phyloP scores from a whole-genome alignment of 163 green algal species.

The Coccomyxa subellipsoidea region DNA sequence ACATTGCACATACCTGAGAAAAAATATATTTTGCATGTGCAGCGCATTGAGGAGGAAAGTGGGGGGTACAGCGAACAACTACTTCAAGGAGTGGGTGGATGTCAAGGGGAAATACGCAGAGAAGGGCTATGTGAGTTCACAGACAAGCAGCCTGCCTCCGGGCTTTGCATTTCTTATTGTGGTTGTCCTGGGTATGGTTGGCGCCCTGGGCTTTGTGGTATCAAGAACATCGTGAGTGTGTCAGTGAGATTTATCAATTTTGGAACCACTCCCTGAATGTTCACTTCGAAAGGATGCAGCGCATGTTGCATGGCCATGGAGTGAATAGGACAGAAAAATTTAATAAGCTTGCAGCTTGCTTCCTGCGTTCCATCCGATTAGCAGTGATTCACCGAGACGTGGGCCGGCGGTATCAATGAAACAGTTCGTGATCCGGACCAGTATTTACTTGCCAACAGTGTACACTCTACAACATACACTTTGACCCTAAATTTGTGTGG shows the following conservation, averaged over 20 bases:
- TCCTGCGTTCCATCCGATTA: too few relatives aligned
- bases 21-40: neutral
- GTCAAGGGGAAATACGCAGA: conserved; percentile 57
- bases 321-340: too few relatives aligned
- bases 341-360: too few relatives aligned
- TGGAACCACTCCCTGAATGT: too few relatives aligned
- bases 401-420: too few relatives aligned
- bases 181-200: conserved; percentile 55
- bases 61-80: conserved; percentile 38
- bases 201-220: conserved; percentile 47
- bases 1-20: neutral
- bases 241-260: neutral
- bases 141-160: conserved; percentile 28
- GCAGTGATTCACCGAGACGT: too few relatives aligned
- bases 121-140: conserved; percentile 50
- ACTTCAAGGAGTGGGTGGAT: conserved; percentile 58
- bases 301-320: too few relatives aligned
- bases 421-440: too few relatives aligned
- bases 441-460: too few relatives aligned
- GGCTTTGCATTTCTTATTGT: conserved; percentile 57
- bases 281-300: too few relatives aligned
- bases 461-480: too few relatives aligned
- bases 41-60: conserved; percentile 52
- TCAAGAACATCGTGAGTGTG: conserved; percentile 37
- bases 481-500: too few relatives aligned